Conservation (phyloP, 768 basidiomycete genomes). For the Tylopilus subfusipes region DNA sequence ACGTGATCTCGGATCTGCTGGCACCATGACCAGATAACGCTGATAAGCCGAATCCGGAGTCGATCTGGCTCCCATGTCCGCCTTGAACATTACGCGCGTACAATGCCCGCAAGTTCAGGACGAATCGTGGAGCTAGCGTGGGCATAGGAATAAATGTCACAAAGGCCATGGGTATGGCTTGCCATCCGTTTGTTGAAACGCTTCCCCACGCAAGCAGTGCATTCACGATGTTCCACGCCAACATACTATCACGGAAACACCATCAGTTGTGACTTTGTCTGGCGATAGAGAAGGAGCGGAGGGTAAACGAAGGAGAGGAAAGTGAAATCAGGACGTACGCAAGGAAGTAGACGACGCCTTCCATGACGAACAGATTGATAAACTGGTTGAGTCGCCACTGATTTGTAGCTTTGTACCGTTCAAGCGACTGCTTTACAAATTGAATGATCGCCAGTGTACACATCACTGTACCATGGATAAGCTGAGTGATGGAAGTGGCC, state of each 20-base stretch:
- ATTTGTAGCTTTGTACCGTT: background rate
- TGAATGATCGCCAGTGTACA: background rate
- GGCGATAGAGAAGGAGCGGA: background rate
- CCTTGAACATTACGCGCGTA: background rate
- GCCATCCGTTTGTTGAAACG: background rate
- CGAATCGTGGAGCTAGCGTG: constrained; percentile 1
- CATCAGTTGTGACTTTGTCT: background rate
- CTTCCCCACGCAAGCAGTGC: background rate
- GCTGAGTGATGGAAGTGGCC: background rate
- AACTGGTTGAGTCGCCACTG: constrained; percentile 9
- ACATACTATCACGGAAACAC: background rate
- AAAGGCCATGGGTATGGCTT: background rate
- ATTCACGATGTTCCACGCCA: background rate
- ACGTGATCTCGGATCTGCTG: background rate
- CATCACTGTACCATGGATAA: background rate
- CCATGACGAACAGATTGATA: constrained; percentile 1
- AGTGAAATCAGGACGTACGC: background rate
- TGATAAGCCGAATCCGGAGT: constrained; percentile 4
- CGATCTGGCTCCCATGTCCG: background rate
- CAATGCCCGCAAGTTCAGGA: constrained; percentile 7
- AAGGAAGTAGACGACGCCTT: constrained; percentile 12
- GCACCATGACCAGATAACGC: background rate
- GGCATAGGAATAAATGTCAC: background rate
- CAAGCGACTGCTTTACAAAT: constrained; percentile 2
- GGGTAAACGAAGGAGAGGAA: no score